A percentile compares a stretch with the other conserved stretches of the same genome.
Conservation (phyloP, 164 flowering plant genomes). For the Stephania yunnanensis region DNA sequence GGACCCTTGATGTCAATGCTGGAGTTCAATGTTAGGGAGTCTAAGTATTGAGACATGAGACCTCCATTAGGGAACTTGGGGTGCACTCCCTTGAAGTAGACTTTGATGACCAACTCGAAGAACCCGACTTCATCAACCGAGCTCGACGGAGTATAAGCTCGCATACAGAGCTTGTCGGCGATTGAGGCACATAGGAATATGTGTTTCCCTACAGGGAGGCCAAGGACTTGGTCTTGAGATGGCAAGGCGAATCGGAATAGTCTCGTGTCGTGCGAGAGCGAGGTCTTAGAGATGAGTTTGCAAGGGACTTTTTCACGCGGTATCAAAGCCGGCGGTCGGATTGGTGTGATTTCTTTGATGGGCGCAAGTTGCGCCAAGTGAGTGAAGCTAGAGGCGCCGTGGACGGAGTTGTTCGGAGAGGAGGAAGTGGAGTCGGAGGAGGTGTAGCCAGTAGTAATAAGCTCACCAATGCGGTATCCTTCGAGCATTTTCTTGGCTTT, state of each 20-base stretch:
- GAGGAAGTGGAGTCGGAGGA: conserved; percentile 53
- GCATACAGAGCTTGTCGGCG: conserved; percentile 69
- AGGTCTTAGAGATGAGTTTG: conserved; percentile 52
- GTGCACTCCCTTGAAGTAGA: conserved; percentile 65
- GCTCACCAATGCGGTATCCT: conserved; percentile 66
- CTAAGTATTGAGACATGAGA: conserved; percentile 73
- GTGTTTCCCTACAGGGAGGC: conserved; percentile 89
- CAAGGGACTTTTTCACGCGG: conserved; percentile 64
- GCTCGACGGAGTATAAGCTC: conserved; percentile 88
- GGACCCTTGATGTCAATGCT: conserved; percentile 77
- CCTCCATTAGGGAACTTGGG: conserved; percentile 89
- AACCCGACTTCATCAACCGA: conserved; percentile 57
- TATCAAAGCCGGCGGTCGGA: conserved; percentile 37
- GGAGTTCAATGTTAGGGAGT: conserved; percentile 53
- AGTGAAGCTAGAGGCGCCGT: conserved; percentile 39
- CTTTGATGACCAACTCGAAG: conserved; percentile 70
- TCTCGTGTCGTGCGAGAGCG: conserved; percentile 69
- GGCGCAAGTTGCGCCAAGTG: conserved; percentile 36
- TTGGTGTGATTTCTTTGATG: conserved; percentile 37
- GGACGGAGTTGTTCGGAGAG: conserved; percentile 64
- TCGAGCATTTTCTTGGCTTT: conserved; percentile 82
- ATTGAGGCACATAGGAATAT: conserved; percentile 66
- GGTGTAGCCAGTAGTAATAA: conserved; percentile 51
- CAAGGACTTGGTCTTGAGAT: conserved; percentile 54
- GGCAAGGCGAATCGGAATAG: conserved; percentile 71